Conservation (phyloP, 352 stramenopile genomes). For the Globisporangium cederbergense region DNA sequence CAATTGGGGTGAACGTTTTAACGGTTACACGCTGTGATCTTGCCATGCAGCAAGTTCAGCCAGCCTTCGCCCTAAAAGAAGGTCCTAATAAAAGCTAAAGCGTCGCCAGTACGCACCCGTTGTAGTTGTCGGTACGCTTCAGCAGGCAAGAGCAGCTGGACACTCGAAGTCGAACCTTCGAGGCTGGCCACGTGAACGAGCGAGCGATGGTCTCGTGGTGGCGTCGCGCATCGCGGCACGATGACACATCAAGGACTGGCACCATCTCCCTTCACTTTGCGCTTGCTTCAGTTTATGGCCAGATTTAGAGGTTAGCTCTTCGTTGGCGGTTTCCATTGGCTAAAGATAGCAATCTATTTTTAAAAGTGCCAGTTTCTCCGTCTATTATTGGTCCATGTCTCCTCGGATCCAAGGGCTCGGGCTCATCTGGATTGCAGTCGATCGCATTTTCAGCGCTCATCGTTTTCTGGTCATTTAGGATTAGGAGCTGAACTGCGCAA, state of each 20-base stretch:
- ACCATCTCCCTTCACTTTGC: background rate
- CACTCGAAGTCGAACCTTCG: background rate
- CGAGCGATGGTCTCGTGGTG: background rate
- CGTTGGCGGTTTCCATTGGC: background rate
- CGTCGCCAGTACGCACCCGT: background rate
- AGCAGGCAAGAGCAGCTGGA: background rate
- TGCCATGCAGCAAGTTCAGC: background rate
- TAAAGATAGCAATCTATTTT: conserved; percentile 1
- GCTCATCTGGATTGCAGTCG: background rate
- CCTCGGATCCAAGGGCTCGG: background rate
- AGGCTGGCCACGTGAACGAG: background rate
- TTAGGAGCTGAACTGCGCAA: conserved; percentile 4
- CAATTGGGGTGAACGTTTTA: background rate
- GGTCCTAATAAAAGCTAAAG: background rate
- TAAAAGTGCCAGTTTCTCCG: background rate
- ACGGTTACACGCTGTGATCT: background rate
- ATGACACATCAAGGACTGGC: background rate
- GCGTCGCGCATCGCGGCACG: background rate
- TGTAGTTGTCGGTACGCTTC: background rate
- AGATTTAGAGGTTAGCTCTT: background rate
- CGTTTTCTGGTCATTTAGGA: conserved; percentile 8
- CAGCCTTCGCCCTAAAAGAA: background rate
- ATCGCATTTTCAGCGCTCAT: background rate
- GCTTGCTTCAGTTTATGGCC: background rate
- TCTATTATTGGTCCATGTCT: conserved; percentile 5